Evolutionary conservation across 2,329 filamentous ascomycete genomes (phyloP), one percentile per base, ranked within the genome.

Genomic region (Pseudogymnoascus sp.): DNA sequence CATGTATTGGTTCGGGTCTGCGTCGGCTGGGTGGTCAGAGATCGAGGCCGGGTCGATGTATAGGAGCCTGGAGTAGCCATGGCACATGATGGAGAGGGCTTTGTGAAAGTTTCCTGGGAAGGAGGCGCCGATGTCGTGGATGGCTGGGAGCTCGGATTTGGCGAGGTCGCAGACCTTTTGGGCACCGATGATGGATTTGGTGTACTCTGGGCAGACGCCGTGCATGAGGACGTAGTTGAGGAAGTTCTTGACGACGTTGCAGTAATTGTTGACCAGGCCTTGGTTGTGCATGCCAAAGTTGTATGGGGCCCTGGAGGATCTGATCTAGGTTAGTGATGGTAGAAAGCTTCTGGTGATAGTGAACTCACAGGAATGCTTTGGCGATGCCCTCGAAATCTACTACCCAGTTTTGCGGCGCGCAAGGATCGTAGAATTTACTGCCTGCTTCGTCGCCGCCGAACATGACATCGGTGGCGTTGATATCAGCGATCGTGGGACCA

Each of bases 191-290:
- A 97, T 80, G 66, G 93, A 83, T 0, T 81, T 77, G 0, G 75
- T 79, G 71, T 93, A 89, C 73, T 97, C 95, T 0, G 89, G 88
- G 70, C 92, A 96, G 14, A 96, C 93, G 38, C 89, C 83, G 71
- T 97, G 93, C 64, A 89, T 84, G 8, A 93, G 79, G 0, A 97
- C 79, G 68, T 97, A 99, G 67, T 91, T 90, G 66, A 96, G 84
- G 71, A 97, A 97, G 71, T 95, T 96, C 64, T 85, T 84, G 41
- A 97, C 80, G 0, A 96, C 84, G 35, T 83, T 81, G 18, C 87
- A 84, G 2, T 85, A 86, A 5, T 81, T 74, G n/a, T 81, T 76
- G 65, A 92, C 80, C 11, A 81, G 75, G 0, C 76, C 72, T 14
- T 79, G 71, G 4, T 76, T 79, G 11, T 86, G 81, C 59, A 84